Evolutionary conservation across 176 grass and related monocot species (phyloP).

Genomic region (Aegilops bicornis): DNA sequence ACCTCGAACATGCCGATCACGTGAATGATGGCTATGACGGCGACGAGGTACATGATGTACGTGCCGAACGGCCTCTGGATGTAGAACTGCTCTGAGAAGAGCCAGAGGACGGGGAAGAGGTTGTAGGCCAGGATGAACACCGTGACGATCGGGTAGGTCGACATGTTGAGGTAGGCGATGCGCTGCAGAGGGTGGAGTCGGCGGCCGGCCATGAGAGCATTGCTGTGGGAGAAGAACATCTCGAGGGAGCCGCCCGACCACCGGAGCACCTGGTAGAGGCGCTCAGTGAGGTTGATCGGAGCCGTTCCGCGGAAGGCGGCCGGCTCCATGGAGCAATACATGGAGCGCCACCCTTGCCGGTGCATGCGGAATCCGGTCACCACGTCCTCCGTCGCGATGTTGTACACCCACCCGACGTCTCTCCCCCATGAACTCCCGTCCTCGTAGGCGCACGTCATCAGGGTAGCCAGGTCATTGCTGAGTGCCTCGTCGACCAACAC

Average conservation of each 20-base stretch:
- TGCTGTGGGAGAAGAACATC: constrained; percentile 61
- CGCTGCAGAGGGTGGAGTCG: constrained; percentile 37
- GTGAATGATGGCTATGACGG: constrained; percentile 33
- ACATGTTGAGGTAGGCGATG: constrained; percentile 49
- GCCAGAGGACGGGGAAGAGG: constrained; percentile 48
- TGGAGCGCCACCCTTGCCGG: constrained; percentile 49
- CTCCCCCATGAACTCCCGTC: constrained; percentile 34
- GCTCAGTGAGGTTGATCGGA: constrained; percentile 55
- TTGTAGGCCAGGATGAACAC: constrained; percentile 48
- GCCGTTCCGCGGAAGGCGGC: constrained; percentile 45
- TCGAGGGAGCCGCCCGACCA: constrained; percentile 43
- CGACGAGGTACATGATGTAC: constrained; percentile 31
- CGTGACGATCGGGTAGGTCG: constrained; percentile 42
- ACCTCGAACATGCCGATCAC: constrained; percentile 50
- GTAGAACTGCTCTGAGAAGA: constrained; percentile 39
- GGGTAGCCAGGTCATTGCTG: background rate
- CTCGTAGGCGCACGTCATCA: constrained; percentile 43
- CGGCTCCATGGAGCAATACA: constrained; percentile 34
- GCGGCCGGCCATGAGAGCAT: constrained; percentile 24
- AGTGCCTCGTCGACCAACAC: background rate
- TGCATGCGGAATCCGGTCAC: constrained; percentile 51
- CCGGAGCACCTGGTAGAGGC: constrained; percentile 41
- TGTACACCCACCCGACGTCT: constrained; percentile 45
- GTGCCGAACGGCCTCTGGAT: constrained; percentile 42
- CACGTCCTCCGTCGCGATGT: constrained; percentile 58